Conservation (phyloP, 495 filamentous ascomycete species). For the Pyrenopolyporus hunteri region DNA sequence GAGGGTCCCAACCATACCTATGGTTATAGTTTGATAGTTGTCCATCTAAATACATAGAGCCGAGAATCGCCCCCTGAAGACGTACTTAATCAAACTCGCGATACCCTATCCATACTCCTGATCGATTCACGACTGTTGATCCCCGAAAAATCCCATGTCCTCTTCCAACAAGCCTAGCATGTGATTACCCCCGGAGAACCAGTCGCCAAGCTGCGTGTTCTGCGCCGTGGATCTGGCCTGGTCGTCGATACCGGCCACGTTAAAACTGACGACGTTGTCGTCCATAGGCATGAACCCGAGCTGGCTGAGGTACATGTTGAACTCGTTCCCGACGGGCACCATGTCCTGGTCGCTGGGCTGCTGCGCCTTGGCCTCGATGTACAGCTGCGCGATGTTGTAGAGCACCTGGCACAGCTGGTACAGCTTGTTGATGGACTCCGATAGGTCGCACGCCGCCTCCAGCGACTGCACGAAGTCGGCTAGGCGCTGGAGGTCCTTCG, state of each 20-base stretch:
- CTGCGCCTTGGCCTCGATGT: constrained; percentile 64
- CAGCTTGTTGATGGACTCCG: constrained; percentile 63
- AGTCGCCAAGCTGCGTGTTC: constrained; percentile 63
- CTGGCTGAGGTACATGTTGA: constrained; percentile 68
- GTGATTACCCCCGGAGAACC: constrained; percentile 71
- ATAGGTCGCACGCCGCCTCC: constrained; percentile 54
- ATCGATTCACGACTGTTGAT: constrained; percentile 56
- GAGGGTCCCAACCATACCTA: too few species aligned
- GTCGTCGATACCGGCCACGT: constrained; percentile 8
- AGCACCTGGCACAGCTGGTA: constrained; percentile 67
- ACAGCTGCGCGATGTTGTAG: constrained; percentile 65
- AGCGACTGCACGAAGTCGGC: constrained; percentile 65
- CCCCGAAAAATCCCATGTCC: constrained; percentile 59
- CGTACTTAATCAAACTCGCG: too few species aligned
- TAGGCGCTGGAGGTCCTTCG: constrained; percentile 58
- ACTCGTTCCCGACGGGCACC: constrained; percentile 61
- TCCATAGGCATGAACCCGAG: constrained; percentile 64
- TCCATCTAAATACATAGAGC: too few species aligned
- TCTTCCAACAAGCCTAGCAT: constrained; percentile 69
- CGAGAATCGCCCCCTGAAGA: too few species aligned
- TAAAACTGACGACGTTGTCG: constrained; percentile 15
- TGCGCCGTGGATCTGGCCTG: constrained; percentile 39
- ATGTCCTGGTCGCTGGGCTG: constrained; percentile 53
- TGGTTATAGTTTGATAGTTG: too few species aligned
- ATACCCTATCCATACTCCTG: too few species aligned